Percentiles rank a stretch among this genome's conserved stretches.
Evolutionary conservation across 1,284 basidiomycete species (phyloP).

Genomic region (Erythrobasidium hasegawianum): DNA sequence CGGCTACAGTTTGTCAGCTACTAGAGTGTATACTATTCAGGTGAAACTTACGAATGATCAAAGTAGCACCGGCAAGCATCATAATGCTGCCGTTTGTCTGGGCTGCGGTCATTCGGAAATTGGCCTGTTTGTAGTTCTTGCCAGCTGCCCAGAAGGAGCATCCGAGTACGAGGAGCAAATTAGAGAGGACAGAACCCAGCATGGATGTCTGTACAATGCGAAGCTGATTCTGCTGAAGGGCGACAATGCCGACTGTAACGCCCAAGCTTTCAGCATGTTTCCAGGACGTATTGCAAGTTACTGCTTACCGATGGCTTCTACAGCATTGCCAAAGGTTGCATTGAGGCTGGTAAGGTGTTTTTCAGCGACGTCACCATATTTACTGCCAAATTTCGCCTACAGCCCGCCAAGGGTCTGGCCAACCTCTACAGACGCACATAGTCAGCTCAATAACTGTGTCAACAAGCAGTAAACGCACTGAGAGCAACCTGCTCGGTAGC

Average conservation of each 20-base stretch:
- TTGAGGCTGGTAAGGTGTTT: slow-evolving; percentile 23
- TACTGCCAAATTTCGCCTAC: background rate
- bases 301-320: slow-evolving; percentile 48
- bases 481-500: slow-evolving; percentile 80
- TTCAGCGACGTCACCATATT: no score
- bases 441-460: slow-evolving; percentile 72
- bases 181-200: slow-evolving; percentile 62
- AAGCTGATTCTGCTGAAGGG: slow-evolving; percentile 72
- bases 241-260: slow-evolving; percentile 49
- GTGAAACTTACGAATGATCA: slow-evolving; percentile 44
- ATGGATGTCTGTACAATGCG: slow-evolving; percentile 69
- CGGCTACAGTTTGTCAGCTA: slow-evolving; percentile 7
- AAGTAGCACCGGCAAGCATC: slow-evolving; percentile 42
- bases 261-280: background rate
- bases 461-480: slow-evolving; percentile 35
- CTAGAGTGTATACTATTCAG: slow-evolving; percentile 21
- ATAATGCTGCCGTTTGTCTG: slow-evolving; percentile 62
- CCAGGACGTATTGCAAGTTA: background rate
- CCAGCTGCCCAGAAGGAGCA: slow-evolving; percentile 70
- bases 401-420: slow-evolving; percentile 35
- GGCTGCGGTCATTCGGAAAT: slow-evolving; percentile 75
- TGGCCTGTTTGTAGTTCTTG: slow-evolving; percentile 61
- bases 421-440: slow-evolving; percentile 36
- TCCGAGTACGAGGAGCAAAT: slow-evolving; percentile 73
- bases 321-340: slow-evolving; percentile 51